phyloP scores from a whole-genome alignment of 2,329 filamentous ascomycete species.

The Tolypocladium cylindrosporum region DNA sequence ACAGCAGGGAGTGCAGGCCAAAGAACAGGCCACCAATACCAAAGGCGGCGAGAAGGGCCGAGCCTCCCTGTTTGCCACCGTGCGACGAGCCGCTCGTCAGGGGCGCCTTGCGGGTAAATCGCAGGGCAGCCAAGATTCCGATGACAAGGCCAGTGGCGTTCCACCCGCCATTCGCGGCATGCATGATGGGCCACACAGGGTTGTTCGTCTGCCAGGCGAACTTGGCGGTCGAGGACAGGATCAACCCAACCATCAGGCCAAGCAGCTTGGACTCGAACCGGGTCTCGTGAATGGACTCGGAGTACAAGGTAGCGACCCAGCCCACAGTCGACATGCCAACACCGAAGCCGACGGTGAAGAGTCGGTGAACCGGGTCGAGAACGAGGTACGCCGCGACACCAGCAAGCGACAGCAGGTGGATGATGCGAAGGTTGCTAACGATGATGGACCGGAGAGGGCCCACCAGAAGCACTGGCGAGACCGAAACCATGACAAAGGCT shows the following conservation, averaged over 20 bases:
- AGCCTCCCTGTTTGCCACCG: conserved; percentile 43
- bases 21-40: conserved; percentile 82
- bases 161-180: conserved; percentile 81
- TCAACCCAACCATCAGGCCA: conserved; percentile 71
- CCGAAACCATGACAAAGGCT: conserved; percentile 72
- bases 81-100: conserved; percentile 26
- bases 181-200: conserved; percentile 91
- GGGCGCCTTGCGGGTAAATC: conserved; percentile 61
- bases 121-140: conserved; percentile 63
- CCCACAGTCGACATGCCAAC: conserved; percentile 72
- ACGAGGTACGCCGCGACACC: conserved; percentile 76
- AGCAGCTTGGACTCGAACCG: conserved; percentile 75
- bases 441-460: conserved; percentile 57
- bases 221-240: conserved; percentile 80
- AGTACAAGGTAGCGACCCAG: conserved; percentile 74
- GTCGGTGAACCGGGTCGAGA: conserved; percentile 59
- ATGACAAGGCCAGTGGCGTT: conserved; percentile 75
- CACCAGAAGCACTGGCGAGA: conserved; percentile 73
- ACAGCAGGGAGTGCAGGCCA: conserved; percentile 81
- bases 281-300: conserved; percentile 62
- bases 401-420: conserved; percentile 67
- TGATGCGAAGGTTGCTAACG: conserved; percentile 55
- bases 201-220: conserved; percentile 94
- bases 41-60: conserved; percentile 59
- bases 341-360: conserved; percentile 73